These are phyloP conservation scores for Acer negundo DNA, from an alignment of 345 rosid genomes.

Conservation along the genomic window DNA sequence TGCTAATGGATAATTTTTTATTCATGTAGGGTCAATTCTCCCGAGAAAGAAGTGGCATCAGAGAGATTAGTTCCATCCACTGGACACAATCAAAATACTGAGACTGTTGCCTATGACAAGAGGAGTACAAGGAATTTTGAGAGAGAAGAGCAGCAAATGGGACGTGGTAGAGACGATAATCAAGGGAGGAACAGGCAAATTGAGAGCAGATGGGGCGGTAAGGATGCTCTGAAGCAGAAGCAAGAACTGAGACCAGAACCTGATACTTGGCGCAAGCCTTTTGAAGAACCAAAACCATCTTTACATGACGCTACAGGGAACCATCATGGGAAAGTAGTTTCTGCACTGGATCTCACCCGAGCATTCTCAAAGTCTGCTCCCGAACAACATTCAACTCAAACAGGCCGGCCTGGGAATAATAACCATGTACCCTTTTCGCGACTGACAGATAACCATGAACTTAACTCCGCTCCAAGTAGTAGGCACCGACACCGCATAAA, in stretches of 20 bases:
- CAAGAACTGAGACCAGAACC: conserved; percentile 19
- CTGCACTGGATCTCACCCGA: conserved; percentile 28
- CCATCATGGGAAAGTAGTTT: conserved; percentile 24
- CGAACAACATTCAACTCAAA: conserved; percentile 8
- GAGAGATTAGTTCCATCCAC: conserved; percentile 11
- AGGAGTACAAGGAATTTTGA: conserved; percentile 22
- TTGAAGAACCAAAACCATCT: conserved; percentile 20
- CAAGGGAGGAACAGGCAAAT: conserved; percentile 20
- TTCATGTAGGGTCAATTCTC: conserved; percentile 22
- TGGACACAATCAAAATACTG: conserved; percentile 6
- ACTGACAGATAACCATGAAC: conserved; percentile 17
- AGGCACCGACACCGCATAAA: conserved; percentile 19
- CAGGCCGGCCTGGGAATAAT: conserved; percentile 9
- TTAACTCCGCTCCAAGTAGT: neutral
- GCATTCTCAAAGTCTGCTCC: conserved; percentile 29
- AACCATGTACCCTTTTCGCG: conserved; percentile 30
- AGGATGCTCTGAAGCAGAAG: conserved; percentile 13
- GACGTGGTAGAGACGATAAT: conserved; percentile 13
- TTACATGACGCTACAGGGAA: neutral
- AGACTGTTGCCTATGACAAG: conserved; percentile 6
- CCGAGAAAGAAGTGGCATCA: conserved; percentile 18
- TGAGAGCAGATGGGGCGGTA: conserved; percentile 21
- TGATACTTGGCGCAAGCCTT: conserved; percentile 27
- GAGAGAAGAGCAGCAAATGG: conserved; percentile 17
- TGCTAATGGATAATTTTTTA: neutral